Percentiles rank a stretch among this genome's conserved stretches.
phyloP scores from a whole-genome alignment of 495 filamentous ascomycete genomes.

The Margaritispora aquatica region DNA sequence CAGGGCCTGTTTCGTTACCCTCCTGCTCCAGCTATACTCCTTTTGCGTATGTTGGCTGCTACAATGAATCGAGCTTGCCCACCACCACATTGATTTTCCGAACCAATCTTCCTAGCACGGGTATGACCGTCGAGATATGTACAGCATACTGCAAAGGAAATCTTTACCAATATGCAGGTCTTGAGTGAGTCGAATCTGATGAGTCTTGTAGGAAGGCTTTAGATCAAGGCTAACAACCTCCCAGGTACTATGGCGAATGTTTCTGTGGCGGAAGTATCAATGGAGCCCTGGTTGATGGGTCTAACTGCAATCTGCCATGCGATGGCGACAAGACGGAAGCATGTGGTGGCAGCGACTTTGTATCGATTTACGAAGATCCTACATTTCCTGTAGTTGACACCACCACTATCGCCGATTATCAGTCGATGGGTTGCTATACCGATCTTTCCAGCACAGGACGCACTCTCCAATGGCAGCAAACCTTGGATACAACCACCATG shows the following conservation, averaged over 20 bases:
- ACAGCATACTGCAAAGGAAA: constrained; percentile 48
- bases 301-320: constrained; percentile 40
- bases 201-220: constrained; percentile 51
- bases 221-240: constrained; percentile 40
- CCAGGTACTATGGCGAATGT: constrained; percentile 48
- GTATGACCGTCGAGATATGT: constrained; percentile 46
- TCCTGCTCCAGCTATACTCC: constrained; percentile 35
- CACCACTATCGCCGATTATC: constrained; percentile 37
- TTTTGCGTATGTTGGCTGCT: constrained; percentile 48
- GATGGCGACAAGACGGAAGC: constrained; percentile 37
- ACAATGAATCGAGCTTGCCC: constrained; percentile 28
- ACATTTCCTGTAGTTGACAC: constrained; percentile 38
- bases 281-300: constrained; percentile 24
- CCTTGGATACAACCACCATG: constrained; percentile 28
- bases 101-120: constrained; percentile 24
- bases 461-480: constrained; percentile 41
- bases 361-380: constrained; percentile 46
- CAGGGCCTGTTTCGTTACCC: constrained; percentile 32
- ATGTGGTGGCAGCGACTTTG: constrained; percentile 40
- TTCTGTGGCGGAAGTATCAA: constrained; percentile 45
- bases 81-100: constrained; percentile 33
- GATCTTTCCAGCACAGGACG: constrained; percentile 40
- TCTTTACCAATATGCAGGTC: constrained; percentile 46
- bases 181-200: constrained; percentile 41
- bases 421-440: constrained; percentile 48